Evolutionary conservation across 139 green algal genomes (phyloP), one percentile per base, ranked within the genome.

Genomic region (Zygnema cylindricum): DNA sequence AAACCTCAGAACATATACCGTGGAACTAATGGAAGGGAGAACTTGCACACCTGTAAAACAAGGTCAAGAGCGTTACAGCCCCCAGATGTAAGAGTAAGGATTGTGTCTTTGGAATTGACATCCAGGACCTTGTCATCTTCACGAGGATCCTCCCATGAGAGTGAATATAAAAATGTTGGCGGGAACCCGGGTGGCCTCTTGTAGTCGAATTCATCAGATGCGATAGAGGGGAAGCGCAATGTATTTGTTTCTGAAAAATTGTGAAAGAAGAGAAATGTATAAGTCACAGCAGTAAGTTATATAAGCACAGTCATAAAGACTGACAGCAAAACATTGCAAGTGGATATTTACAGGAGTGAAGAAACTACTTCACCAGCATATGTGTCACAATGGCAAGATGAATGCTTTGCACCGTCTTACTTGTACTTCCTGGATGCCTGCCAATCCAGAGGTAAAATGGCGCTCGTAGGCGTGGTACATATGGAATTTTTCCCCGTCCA

Each of bases 51-150:
- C 77, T 96, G 88, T 1, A 90, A 75, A 0, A 96, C 92, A 76
- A 99, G 93, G 90, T 98, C 96, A n/a, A 99, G 93, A 3, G 95
- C 94, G 91, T 99, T 99, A 96, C 96, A 99, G 82, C 97, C 97
- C 42, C 97, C 97, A 54, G 93, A 96, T 69, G 97, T 98, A n/a
- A 99, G 94, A 1, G 97, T 99, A 42, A 99, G 93, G 38, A 96
- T 94, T 32, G 92, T 92, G 92, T 99, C 97, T 25, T 95, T 90
- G 7, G 83, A 40, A 83, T 94, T 96, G 92, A 99, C 97, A 83
- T 98, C 92, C 93, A 98, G 93, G 87, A 87, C 82, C 30, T 82
- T 88, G 75, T 85, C 79, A 93, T 98, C 85, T 91, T 96, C 95
- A 89, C 98, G 93, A 0, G 97, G 97, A 81, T 99, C 97, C 94